A percentile compares a stretch with the other conserved stretches of the same genome.
Evolutionary conservation across 208 protist species (phyloP).

Genomic region (Crithidia sp.): DNA sequence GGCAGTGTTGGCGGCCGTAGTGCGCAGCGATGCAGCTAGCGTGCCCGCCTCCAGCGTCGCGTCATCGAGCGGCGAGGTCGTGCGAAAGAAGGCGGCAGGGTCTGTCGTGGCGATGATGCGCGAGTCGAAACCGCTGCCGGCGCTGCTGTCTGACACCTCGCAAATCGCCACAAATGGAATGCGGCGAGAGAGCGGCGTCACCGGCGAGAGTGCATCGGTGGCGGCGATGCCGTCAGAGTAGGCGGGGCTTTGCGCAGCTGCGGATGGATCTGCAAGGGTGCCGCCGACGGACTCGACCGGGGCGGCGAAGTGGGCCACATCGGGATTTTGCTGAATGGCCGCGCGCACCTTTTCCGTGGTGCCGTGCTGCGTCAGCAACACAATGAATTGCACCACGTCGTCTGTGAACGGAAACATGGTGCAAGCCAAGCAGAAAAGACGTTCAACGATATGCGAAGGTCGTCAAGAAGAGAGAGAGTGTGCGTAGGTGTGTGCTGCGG

Average conservation of each 20-base stretch:
- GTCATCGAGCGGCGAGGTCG: slow-evolving; percentile 7
- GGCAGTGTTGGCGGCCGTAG: neutral
- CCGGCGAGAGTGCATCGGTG: too few species aligned
- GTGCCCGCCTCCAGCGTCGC: slow-evolving; percentile 8
- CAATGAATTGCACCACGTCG: slow-evolving; percentile 66
- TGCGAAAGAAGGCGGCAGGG: slow-evolving; percentile 36
- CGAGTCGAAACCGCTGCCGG: slow-evolving; percentile 5
- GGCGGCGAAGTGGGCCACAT: slow-evolving; percentile 31
- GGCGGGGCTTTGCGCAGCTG: too few species aligned
- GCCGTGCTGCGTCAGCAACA: slow-evolving; percentile 54
- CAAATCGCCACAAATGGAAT: slow-evolving; percentile 20
- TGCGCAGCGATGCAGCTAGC: neutral
- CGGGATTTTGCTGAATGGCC: slow-evolving; percentile 42
- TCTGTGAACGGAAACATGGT: slow-evolving; percentile 35
- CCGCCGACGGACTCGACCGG: neutral
- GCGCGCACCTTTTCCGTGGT: slow-evolving; percentile 57
- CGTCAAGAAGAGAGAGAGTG: too few species aligned
- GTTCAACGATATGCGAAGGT: too few species aligned
- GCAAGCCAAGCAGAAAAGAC: too few species aligned
- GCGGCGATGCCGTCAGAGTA: neutral
- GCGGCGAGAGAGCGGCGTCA: neutral
- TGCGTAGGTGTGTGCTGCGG: too few species aligned
- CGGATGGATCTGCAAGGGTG: too few species aligned
- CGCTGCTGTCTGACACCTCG: slow-evolving; percentile 10
- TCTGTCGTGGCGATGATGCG: slow-evolving; percentile 47